A percentile compares a stretch with the other conserved stretches of the same genome.
phyloP scores from a whole-genome alignment of 768 basidiomycete species.

The Trametes cingulata region DNA sequence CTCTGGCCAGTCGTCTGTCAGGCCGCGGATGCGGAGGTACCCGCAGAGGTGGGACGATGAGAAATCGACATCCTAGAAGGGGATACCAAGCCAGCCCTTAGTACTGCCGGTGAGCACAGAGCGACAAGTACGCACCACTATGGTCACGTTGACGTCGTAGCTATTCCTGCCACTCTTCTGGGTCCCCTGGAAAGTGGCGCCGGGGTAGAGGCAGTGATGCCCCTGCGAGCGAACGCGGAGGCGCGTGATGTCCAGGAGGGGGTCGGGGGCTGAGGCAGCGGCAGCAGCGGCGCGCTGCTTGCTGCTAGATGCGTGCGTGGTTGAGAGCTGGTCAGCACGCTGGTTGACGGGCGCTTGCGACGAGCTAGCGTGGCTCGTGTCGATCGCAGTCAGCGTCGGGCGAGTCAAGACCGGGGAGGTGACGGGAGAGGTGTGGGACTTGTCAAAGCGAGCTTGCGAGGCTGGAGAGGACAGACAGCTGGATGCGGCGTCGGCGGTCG shows the following conservation, averaged over 20 bases:
- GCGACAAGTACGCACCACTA: slow-evolving; percentile 66
- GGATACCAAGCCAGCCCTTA: background rate
- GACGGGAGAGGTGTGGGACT: background rate
- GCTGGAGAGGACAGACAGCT: background rate
- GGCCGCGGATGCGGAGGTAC: slow-evolving; percentile 87
- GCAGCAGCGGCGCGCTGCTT: slow-evolving; percentile 21
- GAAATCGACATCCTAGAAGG: slow-evolving; percentile 82
- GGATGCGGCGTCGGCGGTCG: slow-evolving; percentile 1
- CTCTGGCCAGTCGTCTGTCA: slow-evolving; percentile 94
- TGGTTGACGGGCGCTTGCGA: slow-evolving; percentile 19
- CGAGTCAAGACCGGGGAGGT: slow-evolving; percentile 7
- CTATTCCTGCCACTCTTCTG: slow-evolving; percentile 93
- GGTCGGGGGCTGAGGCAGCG: slow-evolving; percentile 41
- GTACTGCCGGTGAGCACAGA: slow-evolving; percentile 38
- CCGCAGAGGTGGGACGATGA: slow-evolving; percentile 84
- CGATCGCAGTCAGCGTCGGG: slow-evolving; percentile 17
- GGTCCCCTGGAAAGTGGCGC: slow-evolving; percentile 85
- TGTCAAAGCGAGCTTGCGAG: background rate
- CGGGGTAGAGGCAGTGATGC: slow-evolving; percentile 75
- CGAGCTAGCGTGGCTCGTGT: slow-evolving; percentile 19
- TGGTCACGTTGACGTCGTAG: slow-evolving; percentile 92
- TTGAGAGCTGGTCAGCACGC: slow-evolving; percentile 14
- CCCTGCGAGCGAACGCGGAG: slow-evolving; percentile 70
- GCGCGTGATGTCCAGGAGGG: slow-evolving; percentile 74
- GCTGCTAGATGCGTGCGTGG: slow-evolving; percentile 25